Evolutionary conservation across 2,329 filamentous ascomycete species (phyloP).

Genomic region (Epicoccum sorghinum): DNA sequence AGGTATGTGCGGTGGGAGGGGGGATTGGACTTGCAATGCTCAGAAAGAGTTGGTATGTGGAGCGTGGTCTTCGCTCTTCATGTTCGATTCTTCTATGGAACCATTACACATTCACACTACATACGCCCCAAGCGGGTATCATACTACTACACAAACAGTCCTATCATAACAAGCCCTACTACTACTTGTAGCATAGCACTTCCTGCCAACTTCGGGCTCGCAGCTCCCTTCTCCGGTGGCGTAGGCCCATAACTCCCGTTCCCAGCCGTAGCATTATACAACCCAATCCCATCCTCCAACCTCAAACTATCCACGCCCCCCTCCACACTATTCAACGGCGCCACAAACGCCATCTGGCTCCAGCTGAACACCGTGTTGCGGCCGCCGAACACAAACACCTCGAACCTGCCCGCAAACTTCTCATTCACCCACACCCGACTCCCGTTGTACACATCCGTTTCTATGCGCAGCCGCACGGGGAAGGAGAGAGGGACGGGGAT

Average conservation of each 20-base stretch:
- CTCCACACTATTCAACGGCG: slow-evolving; percentile 50
- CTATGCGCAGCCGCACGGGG: slow-evolving; percentile 49
- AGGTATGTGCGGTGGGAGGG: too few relatives aligned
- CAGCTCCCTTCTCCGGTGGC: slow-evolving; percentile 3
- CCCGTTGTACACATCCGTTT: slow-evolving; percentile 54
- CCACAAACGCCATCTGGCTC: slow-evolving; percentile 64
- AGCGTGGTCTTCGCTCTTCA: too few relatives aligned
- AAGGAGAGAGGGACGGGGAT: slow-evolving; percentile 45
- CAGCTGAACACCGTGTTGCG: slow-evolving; percentile 59
- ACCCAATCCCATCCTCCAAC: slow-evolving; percentile 18
- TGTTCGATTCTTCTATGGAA: too few relatives aligned
- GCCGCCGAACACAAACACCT: slow-evolving; percentile 62
- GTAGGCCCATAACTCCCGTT: slow-evolving; percentile 14
- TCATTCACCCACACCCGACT: slow-evolving; percentile 58
- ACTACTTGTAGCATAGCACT: not conserved
- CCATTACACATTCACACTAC: too few relatives aligned
- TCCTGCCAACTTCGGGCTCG: not conserved
- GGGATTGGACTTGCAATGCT: too few relatives aligned
- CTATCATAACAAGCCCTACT: not conserved
- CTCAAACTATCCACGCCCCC: slow-evolving; percentile 34
- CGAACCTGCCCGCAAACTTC: slow-evolving; percentile 57
- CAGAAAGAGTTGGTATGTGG: too few relatives aligned
- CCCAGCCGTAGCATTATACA: slow-evolving; percentile 16
- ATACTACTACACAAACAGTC: slow-evolving; percentile 4
- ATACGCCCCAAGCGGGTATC: not conserved